These are phyloP conservation scores for Quercus gilva DNA, from an alignment of 306 rosid species.

Conservation along the genomic window DNA sequence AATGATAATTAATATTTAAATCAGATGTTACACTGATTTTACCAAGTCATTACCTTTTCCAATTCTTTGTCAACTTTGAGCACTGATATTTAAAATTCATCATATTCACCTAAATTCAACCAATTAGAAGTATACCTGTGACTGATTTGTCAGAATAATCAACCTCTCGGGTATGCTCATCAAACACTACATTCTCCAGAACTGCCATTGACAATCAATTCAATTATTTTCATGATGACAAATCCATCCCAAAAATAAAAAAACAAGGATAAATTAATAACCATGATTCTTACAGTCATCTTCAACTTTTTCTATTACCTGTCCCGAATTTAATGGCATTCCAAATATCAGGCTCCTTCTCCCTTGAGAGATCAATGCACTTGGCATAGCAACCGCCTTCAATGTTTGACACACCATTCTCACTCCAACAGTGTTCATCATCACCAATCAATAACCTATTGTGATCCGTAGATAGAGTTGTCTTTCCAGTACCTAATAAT, in stretches of 20 bases:
- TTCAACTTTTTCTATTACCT: conserved; percentile 24
- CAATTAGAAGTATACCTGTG: conserved; percentile 48
- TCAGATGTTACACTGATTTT: background rate
- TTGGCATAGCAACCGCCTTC: conserved; percentile 67
- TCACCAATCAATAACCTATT: conserved; percentile 54
- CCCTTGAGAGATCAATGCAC: conserved; percentile 46
- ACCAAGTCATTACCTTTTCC: background rate
- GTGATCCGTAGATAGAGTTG: conserved; percentile 53
- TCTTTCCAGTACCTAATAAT: conserved; percentile 39
- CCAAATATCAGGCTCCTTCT: conserved; percentile 60
- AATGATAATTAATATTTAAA: background rate
- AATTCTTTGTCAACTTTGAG: background rate
- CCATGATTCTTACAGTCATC: background rate
- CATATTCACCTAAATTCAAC: background rate
- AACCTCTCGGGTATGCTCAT: conserved; percentile 76
- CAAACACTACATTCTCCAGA: conserved; percentile 86
- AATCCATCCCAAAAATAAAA: background rate
- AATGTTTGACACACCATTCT: conserved; percentile 48
- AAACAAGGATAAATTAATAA: background rate
- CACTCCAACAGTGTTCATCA: conserved; percentile 56
- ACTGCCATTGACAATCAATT: conserved; percentile 39
- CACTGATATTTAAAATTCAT: background rate
- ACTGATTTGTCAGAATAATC: conserved; percentile 84
- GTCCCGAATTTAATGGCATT: conserved; percentile 61
- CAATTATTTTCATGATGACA: background rate